A percentile compares a stretch with the other conserved stretches of the same genome.
phyloP scores from a whole-genome alignment of 1,139 yeast species.

The Kurtzmaniella natalensis region DNA sequence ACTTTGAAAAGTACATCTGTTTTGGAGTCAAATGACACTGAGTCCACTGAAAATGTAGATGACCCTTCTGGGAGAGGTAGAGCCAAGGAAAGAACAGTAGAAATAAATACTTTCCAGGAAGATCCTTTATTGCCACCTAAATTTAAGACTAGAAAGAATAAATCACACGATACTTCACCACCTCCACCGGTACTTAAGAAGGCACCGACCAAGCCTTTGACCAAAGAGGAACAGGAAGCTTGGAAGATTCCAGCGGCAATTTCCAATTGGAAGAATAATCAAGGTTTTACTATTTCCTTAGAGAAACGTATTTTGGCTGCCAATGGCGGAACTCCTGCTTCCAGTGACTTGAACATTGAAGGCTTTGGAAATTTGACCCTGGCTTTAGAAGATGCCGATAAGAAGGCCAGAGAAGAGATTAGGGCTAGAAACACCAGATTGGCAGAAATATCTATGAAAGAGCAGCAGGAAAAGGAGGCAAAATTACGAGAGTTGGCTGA shows the following conservation, averaged over 20 bases:
- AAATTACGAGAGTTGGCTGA: conserved; percentile 56
- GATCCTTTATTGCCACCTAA: conserved; percentile 90
- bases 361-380: conserved; percentile 61
- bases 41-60: no score
- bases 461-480: conserved; percentile 56
- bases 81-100: conserved; percentile 22
- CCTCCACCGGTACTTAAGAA: conserved; percentile 51
- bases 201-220: conserved; percentile 24
- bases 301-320: conserved; percentile 70
- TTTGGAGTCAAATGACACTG: conserved; percentile 10
- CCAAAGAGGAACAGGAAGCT: conserved; percentile 70
- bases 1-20: conserved; percentile 5
- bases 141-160: conserved; percentile 69
- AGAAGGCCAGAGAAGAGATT: conserved; percentile 68
- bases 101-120: conserved; percentile 38
- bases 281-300: conserved; percentile 80
- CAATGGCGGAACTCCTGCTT: conserved; percentile 32
- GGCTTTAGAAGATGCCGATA: conserved; percentile 75
- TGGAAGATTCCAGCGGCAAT: conserved; percentile 93
- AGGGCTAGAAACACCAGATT: conserved; percentile 54
- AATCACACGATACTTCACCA: conserved; percentile 60
- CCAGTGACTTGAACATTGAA: conserved; percentile 42
- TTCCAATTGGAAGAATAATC: conserved; percentile 94
- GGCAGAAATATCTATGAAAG: conserved; percentile 50
- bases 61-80: conserved; percentile 10